These are phyloP conservation scores for Mycogone perniciosa DNA, from an alignment of 2,329 filamentous ascomycete genomes.

Conservation along the genomic window DNA sequence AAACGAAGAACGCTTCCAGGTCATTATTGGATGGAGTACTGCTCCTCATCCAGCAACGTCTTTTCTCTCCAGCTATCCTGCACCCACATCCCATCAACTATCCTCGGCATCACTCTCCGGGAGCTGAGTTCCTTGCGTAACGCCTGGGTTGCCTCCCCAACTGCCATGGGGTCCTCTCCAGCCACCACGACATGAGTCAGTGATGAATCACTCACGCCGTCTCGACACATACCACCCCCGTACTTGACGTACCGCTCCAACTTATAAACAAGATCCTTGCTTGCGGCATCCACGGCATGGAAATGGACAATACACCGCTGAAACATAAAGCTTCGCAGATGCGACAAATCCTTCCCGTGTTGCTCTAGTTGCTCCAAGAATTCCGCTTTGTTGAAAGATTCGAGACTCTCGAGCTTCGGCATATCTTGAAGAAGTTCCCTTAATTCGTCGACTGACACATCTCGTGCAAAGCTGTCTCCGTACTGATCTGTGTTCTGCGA, in stretches of 20 bases:
- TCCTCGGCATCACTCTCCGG: conserved; percentile 52
- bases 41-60: conserved; percentile 75
- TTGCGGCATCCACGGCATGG: conserved; percentile 22
- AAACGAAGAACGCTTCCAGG: neutral
- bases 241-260: conserved; percentile 59
- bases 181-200: conserved; percentile 68
- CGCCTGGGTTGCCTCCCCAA: conserved; percentile 32
- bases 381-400: conserved; percentile 36
- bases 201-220: conserved; percentile 41
- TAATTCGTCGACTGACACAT: conserved; percentile 60
- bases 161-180: conserved; percentile 33
- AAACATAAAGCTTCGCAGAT: conserved; percentile 48
- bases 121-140: conserved; percentile 41
- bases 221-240: conserved; percentile 55
- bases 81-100: conserved; percentile 69
- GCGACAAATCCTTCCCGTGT: conserved; percentile 47
- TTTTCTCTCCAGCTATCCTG: conserved; percentile 72
- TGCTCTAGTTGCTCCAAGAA: conserved; percentile 52
- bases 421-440: conserved; percentile 43
- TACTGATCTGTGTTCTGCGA: conserved; percentile 64
- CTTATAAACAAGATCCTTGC: conserved; percentile 31
- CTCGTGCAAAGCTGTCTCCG: conserved; percentile 76
- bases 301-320: conserved; percentile 39
- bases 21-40: conserved; percentile 32
- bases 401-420: conserved; percentile 39